Evolutionary conservation across 495 filamentous ascomycete species (phyloP).

Genomic region (Aspergillus coremiiformis): DNA sequence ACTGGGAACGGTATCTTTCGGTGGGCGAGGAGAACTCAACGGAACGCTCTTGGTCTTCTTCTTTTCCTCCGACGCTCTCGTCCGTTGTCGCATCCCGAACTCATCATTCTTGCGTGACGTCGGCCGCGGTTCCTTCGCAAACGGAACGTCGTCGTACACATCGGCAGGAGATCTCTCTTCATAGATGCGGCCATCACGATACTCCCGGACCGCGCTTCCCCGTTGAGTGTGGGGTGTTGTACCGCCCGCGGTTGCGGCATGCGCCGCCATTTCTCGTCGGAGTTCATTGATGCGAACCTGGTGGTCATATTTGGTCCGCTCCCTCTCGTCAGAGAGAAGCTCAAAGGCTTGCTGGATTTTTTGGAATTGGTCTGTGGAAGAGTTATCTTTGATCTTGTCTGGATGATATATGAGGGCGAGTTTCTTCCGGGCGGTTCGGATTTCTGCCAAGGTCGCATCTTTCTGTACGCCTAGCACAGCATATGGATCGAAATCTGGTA

Average conservation of each 20-base stretch:
- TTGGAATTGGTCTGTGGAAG: conserved; percentile 78
- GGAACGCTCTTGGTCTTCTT: conserved; percentile 28
- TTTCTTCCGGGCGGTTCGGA: conserved; percentile 81
- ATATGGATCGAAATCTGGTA: conserved; percentile 76
- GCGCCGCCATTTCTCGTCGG: conserved; percentile 43
- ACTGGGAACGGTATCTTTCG: conserved; percentile 28
- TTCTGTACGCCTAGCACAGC: conserved; percentile 67
- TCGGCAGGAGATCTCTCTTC: conserved; percentile 41
- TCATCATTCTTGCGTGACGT: conserved; percentile 39
- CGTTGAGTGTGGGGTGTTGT: conserved; percentile 14
- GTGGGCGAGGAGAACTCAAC: conserved; percentile 16
- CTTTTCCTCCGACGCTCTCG: conserved; percentile 30
- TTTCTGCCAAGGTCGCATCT: conserved; percentile 63
- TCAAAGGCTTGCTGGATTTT: conserved; percentile 92
- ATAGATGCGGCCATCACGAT: conserved; percentile 38
- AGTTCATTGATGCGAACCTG: conserved; percentile 57
- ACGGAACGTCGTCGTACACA: conserved; percentile 30
- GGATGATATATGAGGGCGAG: conserved; percentile 90
- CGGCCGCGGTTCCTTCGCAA: conserved; percentile 30
- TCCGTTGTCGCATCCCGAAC: conserved; percentile 29
- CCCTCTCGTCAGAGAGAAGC: conserved; percentile 70
- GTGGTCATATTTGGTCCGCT: conserved; percentile 69
- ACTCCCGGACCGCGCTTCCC: conserved; percentile 30
- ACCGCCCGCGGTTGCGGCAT: conserved; percentile 21
- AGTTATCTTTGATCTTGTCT: conserved; percentile 82